phyloP scores from a whole-genome alignment of 768 basidiomycete genomes.

The Russula virescens region DNA sequence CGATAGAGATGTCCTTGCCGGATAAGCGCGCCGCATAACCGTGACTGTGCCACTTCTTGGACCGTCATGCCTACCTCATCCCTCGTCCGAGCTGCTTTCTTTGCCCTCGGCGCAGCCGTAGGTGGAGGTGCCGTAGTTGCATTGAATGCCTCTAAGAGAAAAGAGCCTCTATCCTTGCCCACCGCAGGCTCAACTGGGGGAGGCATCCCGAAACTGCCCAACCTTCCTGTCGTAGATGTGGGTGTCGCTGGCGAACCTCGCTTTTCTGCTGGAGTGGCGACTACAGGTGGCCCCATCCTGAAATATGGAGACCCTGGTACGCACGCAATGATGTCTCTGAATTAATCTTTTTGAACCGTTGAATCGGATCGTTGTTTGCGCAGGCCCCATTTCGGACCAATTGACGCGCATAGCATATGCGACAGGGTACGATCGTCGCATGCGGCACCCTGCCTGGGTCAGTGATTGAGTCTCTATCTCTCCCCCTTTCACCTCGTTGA shows the following conservation, averaged over 20 bases:
- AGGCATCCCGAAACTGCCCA: no score
- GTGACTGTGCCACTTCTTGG: background rate
- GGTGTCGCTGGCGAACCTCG: conserved; percentile 41
- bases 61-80: conserved; percentile 40
- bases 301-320: conserved; percentile 82
- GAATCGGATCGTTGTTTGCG: background rate
- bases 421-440: conserved; percentile 82
- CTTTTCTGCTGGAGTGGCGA: conserved; percentile 34
- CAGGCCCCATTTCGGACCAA: conserved; percentile 75
- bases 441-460: conserved; percentile 94
- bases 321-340: background rate
- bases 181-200: background rate
- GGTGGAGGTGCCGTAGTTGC: conserved; percentile 68
- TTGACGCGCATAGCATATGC: conserved; percentile 80
- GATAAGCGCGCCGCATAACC: background rate
- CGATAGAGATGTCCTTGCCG: background rate
- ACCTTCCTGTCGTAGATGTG: conserved; percentile 36
- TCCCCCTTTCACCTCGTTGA: no score
- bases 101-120: conserved; percentile 75
- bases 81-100: conserved; percentile 61
- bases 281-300: conserved; percentile 38
- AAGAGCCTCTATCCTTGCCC: conserved; percentile 21
- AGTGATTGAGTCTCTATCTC: conserved; percentile 21
- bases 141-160: conserved; percentile 36
- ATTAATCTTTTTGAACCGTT: no score